phyloP scores from a whole-genome alignment of 2,329 filamentous ascomycete genomes.

The Botrytis fragariae region DNA sequence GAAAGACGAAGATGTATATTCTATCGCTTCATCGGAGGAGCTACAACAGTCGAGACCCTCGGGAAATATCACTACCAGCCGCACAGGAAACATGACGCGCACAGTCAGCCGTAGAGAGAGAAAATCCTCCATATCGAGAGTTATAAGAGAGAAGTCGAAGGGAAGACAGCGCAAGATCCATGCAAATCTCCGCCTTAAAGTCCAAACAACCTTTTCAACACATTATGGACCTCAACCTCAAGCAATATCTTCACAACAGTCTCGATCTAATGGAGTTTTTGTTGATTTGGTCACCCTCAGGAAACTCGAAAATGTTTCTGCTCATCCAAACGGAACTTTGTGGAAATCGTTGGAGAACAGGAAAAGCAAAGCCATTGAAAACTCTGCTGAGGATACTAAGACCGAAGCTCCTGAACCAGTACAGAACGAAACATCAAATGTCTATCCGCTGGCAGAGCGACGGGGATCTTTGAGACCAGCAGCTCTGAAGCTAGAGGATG shows the following conservation, averaged over 20 bases:
- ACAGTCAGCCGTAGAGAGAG: constrained; percentile 28
- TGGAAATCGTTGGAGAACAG: constrained; percentile 37
- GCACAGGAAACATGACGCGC: constrained; percentile 22
- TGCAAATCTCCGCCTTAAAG: constrained; percentile 60
- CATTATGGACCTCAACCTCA: constrained; percentile 44
- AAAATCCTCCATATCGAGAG: constrained; percentile 39
- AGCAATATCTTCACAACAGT: constrained; percentile 40
- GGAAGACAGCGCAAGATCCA: constrained; percentile 61
- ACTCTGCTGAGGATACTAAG: constrained; percentile 15
- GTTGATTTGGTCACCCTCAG: constrained; percentile 58
- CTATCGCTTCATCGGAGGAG: constrained; percentile 12
- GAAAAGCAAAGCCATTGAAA: constrained; percentile 20
- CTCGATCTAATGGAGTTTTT: constrained; percentile 30
- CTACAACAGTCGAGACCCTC: constrained; percentile 25
- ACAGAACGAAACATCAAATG: not conserved
- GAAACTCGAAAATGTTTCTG: constrained; percentile 49
- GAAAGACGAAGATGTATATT: constrained; percentile 30
- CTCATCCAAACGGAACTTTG: constrained; percentile 29
- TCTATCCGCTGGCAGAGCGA: constrained; percentile 12
- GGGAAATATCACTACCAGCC: constrained; percentile 21
- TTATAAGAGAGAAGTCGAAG: constrained; percentile 51
- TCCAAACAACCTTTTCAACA: constrained; percentile 67
- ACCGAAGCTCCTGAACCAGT: not conserved
- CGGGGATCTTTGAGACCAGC: constrained; percentile 18
- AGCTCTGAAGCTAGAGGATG: constrained; percentile 34